Evolutionary conservation across 2,329 filamentous ascomycete genomes (phyloP).

Genomic region (Blumeriella jaapii): DNA sequence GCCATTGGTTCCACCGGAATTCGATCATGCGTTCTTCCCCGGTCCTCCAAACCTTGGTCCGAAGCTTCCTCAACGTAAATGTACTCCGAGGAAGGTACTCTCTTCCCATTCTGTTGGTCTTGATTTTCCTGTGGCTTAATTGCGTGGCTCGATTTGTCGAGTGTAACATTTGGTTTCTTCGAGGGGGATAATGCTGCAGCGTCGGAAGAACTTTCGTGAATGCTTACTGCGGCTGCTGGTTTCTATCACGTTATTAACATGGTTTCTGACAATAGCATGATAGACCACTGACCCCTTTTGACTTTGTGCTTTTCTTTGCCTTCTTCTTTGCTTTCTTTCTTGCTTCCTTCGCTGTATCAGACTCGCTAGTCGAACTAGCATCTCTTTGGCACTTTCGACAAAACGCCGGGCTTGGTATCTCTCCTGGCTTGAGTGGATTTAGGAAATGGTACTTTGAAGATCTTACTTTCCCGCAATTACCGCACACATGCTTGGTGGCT

Average conservation of each 20-base stretch:
- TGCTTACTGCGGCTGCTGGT: not conserved
- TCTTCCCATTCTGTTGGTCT: not conserved
- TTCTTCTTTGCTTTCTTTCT: conserved; percentile 10
- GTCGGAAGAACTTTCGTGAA: conserved; percentile 1
- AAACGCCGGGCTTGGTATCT: conserved; percentile 27
- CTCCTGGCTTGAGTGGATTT: conserved; percentile 25
- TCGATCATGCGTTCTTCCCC: conserved; percentile 5
- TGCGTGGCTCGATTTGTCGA: not conserved
- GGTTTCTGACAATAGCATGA: not conserved
- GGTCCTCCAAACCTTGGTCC: conserved; percentile 4
- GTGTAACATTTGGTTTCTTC: not conserved
- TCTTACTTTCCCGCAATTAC: conserved; percentile 31
- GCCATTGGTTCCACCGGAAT: not conserved
- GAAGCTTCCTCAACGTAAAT: conserved; percentile 11
- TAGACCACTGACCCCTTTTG: conserved; percentile 1
- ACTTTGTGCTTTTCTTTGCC: conserved; percentile 6
- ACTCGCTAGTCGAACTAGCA: conserved; percentile 18
- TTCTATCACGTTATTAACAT: not conserved
- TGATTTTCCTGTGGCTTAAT: not conserved
- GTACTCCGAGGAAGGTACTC: conserved; percentile 5
- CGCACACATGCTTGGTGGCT: conserved; percentile 33
- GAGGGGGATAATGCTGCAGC: not conserved
- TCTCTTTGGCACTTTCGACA: conserved; percentile 30
- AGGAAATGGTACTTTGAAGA: conserved; percentile 31
- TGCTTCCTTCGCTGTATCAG: conserved; percentile 5